Evolutionary conservation across 2,329 filamentous ascomycete species (phyloP).

Genomic region (Thielaviopsis populi): DNA sequence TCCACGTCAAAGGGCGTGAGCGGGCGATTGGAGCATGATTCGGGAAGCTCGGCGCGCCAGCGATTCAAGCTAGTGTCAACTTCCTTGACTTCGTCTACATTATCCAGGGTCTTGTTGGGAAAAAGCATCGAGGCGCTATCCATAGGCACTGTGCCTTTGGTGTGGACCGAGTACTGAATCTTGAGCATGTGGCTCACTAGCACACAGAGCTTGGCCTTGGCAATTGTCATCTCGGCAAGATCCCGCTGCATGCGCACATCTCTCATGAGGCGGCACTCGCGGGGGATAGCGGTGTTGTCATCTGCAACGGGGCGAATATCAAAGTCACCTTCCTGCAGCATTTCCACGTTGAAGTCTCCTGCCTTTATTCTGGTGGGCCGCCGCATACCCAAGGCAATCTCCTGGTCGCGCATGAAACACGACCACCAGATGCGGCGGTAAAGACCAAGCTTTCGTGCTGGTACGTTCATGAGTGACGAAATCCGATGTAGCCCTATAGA

Average conservation of each 20-base stretch:
- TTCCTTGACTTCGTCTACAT: constrained; percentile 59
- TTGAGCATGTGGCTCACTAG: constrained; percentile 81
- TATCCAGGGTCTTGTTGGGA: constrained; percentile 74
- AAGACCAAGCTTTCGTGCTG: constrained; percentile 56
- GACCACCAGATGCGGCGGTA: constrained; percentile 99
- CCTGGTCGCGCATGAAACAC: constrained; percentile 84
- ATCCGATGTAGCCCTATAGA: constrained; percentile 88
- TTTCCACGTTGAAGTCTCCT: constrained; percentile 84
- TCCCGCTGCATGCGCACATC: constrained; percentile 60
- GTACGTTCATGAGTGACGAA: constrained; percentile 60
- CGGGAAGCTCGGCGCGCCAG: constrained; percentile 61
- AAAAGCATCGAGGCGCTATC: constrained; percentile 80
- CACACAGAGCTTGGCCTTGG: constrained; percentile 78
- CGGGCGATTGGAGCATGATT: constrained; percentile 52
- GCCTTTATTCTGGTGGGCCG: constrained; percentile 84
- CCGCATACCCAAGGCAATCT: constrained; percentile 87
- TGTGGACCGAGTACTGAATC: constrained; percentile 82
- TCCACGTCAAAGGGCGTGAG: constrained; percentile 40
- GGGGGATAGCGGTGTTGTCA: constrained; percentile 50
- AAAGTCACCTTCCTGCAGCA: constrained; percentile 74
- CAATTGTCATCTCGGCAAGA: constrained; percentile 75
- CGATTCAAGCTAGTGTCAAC: constrained; percentile 67
- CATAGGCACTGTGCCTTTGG: constrained; percentile 65
- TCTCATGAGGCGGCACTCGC: constrained; percentile 54
- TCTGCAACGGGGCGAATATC: constrained; percentile 56